Evolutionary conservation across 169 alveolate species (phyloP).

Genomic region (Neospora caninum): DNA sequence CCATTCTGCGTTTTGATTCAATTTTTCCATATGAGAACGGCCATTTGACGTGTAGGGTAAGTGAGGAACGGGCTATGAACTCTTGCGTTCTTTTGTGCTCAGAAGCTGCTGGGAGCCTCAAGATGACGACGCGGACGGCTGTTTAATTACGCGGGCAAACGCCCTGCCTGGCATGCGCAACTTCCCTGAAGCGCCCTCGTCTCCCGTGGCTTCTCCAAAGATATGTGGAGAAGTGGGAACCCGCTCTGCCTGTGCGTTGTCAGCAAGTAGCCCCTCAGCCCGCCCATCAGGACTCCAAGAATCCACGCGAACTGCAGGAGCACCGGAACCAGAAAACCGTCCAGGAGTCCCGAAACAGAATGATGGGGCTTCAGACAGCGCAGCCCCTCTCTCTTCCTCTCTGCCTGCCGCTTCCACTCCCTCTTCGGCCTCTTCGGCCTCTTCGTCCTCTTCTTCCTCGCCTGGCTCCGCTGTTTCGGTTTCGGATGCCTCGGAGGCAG

Average conservation of each 20-base stretch:
- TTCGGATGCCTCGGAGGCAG: neutral
- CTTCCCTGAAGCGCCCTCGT: neutral
- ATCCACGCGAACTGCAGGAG: no score
- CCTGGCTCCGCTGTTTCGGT: neutral
- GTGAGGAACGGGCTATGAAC: no score
- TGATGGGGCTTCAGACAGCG: no score
- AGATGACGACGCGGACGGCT: conserved; percentile 15
- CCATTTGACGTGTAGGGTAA: no score
- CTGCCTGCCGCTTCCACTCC: neutral
- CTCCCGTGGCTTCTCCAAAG: neutral
- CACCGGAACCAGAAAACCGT: no score
- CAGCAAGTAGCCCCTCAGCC: no score
- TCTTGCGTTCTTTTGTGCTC: neutral
- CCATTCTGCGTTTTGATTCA: no score
- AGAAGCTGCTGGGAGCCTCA: conserved; percentile 28
- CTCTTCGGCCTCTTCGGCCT: neutral
- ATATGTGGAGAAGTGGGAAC: no score
- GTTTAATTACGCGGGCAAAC: neutral
- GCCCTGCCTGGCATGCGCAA: neutral
- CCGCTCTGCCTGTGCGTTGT: no score
- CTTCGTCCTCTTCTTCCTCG: neutral
- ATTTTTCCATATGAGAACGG: no score
- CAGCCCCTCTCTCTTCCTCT: neutral
- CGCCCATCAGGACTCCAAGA: no score
- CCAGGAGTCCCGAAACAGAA: no score